Base-by-base conservation (phyloP, 257 asterid genomes). In the Echium plantagineum region DNA sequence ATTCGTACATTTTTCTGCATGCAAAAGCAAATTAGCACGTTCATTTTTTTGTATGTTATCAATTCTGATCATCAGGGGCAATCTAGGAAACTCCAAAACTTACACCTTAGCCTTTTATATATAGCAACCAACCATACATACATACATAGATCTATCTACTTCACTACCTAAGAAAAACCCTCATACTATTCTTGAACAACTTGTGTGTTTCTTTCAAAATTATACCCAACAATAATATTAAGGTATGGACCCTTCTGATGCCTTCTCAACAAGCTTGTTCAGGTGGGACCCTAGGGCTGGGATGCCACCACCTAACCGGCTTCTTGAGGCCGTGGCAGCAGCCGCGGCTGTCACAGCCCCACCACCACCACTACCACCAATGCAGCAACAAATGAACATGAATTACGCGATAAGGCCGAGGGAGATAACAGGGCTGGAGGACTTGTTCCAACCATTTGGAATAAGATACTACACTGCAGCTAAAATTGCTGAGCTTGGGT, bases 401-500 rank as follows among this genome's bases (percentile, higher is more conserved):
- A 75, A 64, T 1, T 71, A 75, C 82, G 70, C 91, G 0, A 56
- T 81, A 15, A 30, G 89, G 66, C 80, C 83, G 16, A 67, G 95
- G 57, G 98, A 86, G 75, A 74, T 93, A 0, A 94, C 97, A 0
- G 94, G 98, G 0, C 59, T 93, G 52, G 97, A 89, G 70, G 98
- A 93, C 62, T 70, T 93, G 3, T 86, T 93, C 9, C 97, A 93
- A 55, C 96, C 95, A 0, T 93, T 84, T 30, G 98, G 98, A 26
- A 81, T 93, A 6, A 66, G 98, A 54, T 93, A 93, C 32, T 89
- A 74, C 63, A 93, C 98, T 0, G 97, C 98, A 6, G 91, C 94
- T 3, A 93, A 93, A 20, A 86, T 93, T 5, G 94, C 96, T 0
- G 98, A 93, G 64, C 84, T 93, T 1, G 98, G 97, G 0, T 93